Conservation (phyloP, 768 basidiomycete species). For the Hortiboletus campestris region DNA sequence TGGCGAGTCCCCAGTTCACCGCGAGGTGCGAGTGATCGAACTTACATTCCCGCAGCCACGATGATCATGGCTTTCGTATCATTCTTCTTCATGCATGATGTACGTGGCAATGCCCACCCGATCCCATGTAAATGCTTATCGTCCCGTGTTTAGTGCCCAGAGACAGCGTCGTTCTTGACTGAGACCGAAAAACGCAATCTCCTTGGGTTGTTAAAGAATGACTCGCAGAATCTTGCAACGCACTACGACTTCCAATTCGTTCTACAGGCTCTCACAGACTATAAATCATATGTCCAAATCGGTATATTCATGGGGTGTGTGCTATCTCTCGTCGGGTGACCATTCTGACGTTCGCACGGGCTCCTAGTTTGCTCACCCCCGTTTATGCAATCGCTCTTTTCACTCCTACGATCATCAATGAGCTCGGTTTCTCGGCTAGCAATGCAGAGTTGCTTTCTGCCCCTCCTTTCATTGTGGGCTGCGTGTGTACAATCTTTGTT, state of each 20-base stretch:
- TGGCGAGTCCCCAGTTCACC: conserved; percentile 7
- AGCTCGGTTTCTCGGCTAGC: conserved; percentile 51
- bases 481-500: conserved; percentile 43
- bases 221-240: conserved; percentile 43
- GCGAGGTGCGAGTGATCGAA: neutral
- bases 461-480: conserved; percentile 48
- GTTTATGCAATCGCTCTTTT: conserved; percentile 48
- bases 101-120: conserved; percentile 7
- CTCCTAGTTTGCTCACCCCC: conserved; percentile 39
- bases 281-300: conserved; percentile 36
- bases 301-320: conserved; percentile 42
- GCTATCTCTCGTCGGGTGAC: neutral
- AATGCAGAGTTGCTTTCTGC: conserved; percentile 48
- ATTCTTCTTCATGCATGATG: conserved; percentile 57
- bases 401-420: conserved; percentile 47
- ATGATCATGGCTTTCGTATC: conserved; percentile 17
- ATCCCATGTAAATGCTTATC: conserved; percentile 1
- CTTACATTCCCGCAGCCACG: conserved; percentile 17
- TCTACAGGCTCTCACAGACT: conserved; percentile 48
- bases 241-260: conserved; percentile 46
- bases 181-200: conserved; percentile 41
- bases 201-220: conserved; percentile 37
- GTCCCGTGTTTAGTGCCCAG: conserved; percentile 42
- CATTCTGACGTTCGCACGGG: neutral
- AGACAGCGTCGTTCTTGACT: conserved; percentile 55